Evolutionary conservation across 805 yeast genomes (phyloP), one percentile per base, ranked within the genome.

Genomic region (Ogataea glucozyma): DNA sequence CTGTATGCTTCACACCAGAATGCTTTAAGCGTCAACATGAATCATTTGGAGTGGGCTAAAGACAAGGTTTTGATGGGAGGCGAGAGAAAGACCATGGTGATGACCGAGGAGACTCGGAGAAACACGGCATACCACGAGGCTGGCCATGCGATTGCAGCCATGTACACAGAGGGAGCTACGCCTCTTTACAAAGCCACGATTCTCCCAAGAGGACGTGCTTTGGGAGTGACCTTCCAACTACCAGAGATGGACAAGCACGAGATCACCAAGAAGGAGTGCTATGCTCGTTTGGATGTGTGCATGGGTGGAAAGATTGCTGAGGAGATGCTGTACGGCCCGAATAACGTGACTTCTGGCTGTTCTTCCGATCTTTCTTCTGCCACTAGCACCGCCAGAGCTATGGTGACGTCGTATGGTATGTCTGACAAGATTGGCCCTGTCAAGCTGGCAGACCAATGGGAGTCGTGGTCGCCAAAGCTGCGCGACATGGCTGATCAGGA

Each of bases 271-370:
- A 79, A 75, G 47, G 98, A 93, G 67, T 87, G 97, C 63, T 73
- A 84, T 51, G 97, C 98, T 0, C 74, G 95, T 50, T 68, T 93
- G 52, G 99, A 93, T 64, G 99, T 93, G 38, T 89, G 97, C 63
- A 93, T 93, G 99, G 99, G 99, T 47, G 99, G 99, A 51, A 90
- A 90, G 64, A 82, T 89, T 45, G 99, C 99, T 22, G 99, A 93
- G 71, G 97, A 91, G 62, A 72, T 88, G 73, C 75, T 86, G 38
- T 87, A 88, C 60, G 99, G 99, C 2, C 76, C 82, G 34, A 96
- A 88, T 43, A 87, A 90, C 61, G 96, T 93, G 10, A 91, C 98
- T 3, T 80, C 91, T 56, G 99, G 99, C 6, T 93, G 98, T 69
- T 85, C 96, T 1, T 83, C 93, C 8, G 99, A 93, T 65, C 77